Evolutionary conservation across 805 yeast genomes (phyloP).

Genomic region (Yamadazyma akitaensis): DNA sequence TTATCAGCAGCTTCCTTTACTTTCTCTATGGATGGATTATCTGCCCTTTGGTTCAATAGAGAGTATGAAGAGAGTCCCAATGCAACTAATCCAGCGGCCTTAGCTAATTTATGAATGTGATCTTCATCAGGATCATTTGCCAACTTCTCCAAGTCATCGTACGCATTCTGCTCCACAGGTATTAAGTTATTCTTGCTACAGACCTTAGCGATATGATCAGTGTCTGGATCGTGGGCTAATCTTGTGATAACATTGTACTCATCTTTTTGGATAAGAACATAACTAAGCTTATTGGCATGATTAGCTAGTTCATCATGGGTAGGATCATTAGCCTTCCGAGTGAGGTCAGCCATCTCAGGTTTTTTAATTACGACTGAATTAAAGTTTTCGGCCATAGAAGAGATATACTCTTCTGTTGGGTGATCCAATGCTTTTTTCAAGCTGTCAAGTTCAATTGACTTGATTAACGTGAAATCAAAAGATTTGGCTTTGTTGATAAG

Average conservation of each 20-base stretch:
- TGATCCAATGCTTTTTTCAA: background rate
- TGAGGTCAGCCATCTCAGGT: background rate
- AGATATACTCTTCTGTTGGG: constrained; percentile 12
- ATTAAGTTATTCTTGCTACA: constrained; percentile 3
- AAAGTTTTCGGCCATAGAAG: constrained; percentile 1
- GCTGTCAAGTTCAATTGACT: constrained; percentile 11
- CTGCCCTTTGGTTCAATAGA: constrained; percentile 7
- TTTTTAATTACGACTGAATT: constrained; percentile 4
- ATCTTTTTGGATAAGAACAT: constrained; percentile 14
- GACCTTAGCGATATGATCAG: constrained; percentile 7
- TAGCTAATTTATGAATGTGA: constrained; percentile 16
- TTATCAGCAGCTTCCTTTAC: constrained; percentile 9
- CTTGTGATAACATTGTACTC: constrained; percentile 13
- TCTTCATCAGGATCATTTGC: constrained; percentile 20
- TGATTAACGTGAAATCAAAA: constrained; percentile 5
- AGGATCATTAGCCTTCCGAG: constrained; percentile 6
- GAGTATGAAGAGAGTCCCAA: constrained; percentile 12
- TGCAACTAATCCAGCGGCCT: constrained; percentile 12
- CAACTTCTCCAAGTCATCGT: constrained; percentile 16
- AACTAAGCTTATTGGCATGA: constrained; percentile 12
- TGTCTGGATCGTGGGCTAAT: constrained; percentile 7
- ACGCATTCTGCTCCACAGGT: constrained; percentile 10
- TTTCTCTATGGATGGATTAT: constrained; percentile 17
- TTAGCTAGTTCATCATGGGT: constrained; percentile 7
- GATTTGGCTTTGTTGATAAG: constrained; percentile 15